Conservation (phyloP, 148 eudicot species). For the Gaultheria prostrata region DNA sequence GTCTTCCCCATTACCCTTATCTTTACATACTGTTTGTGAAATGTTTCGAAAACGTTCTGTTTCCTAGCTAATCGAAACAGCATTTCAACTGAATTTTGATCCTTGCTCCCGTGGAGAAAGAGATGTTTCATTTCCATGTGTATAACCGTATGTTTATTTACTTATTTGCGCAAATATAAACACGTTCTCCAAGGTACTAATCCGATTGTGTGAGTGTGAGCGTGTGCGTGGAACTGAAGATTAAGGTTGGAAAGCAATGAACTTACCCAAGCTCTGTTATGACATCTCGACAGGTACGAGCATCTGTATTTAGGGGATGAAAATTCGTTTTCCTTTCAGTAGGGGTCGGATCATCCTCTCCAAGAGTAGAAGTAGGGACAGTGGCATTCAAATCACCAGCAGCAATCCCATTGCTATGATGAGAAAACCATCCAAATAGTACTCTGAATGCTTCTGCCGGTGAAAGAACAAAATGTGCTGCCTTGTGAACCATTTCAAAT, state of each 20-base stretch:
- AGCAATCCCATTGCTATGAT: slow-evolving; percentile 21
- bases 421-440: slow-evolving; percentile 50
- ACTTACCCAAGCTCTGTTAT: slow-evolving; percentile 92
- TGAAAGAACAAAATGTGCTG: slow-evolving; percentile 67
- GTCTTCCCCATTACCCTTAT: neutral
- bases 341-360: slow-evolving; percentile 62
- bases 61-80: neutral
- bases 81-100: neutral
- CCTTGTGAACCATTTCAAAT: slow-evolving; percentile 78
- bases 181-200: neutral
- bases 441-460: slow-evolving; percentile 56
- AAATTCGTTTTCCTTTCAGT: slow-evolving; percentile 53
- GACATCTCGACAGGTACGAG: slow-evolving; percentile 94
- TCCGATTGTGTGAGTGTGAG: neutral
- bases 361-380: slow-evolving; percentile 57
- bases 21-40: neutral
- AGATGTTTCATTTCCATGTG: neutral
- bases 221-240: neutral
- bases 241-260: neutral
- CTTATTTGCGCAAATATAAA: neutral
- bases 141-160: neutral
- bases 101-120: neutral
- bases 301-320: slow-evolving; percentile 82
- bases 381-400: slow-evolving; percentile 34
- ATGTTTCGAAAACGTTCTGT: neutral